These are phyloP conservation scores for Pythium insidiosum DNA, from an alignment of 352 stramenopile genomes.

Conservation along the genomic window DNA sequence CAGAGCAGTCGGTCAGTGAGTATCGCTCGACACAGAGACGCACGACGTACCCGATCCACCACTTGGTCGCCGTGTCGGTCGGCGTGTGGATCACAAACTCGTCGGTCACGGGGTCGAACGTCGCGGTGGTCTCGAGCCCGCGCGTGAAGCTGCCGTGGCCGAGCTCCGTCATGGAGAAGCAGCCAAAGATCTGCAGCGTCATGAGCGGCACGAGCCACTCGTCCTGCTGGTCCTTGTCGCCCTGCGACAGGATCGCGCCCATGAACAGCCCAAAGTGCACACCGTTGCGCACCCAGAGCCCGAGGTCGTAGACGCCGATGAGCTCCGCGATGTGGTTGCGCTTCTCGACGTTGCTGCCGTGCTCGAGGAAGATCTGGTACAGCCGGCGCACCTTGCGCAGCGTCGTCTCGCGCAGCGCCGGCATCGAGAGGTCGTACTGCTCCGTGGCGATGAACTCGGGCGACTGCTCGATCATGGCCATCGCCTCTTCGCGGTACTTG, in stretches of 20 bases:
- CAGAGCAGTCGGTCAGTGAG: too few species aligned
- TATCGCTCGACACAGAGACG: too few species aligned
- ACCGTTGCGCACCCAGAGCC: conserved; percentile 61
- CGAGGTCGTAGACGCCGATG: conserved; percentile 57
- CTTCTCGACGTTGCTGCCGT: conserved; percentile 39
- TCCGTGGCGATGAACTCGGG: conserved; percentile 33
- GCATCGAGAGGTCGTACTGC: conserved; percentile 44
- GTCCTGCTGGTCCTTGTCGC: conserved; percentile 72
- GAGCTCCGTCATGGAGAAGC: conserved; percentile 90
- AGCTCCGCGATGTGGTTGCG: conserved; percentile 56
- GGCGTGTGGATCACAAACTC: conserved; percentile 95
- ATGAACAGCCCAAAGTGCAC: conserved; percentile 84
- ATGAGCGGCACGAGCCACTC: conserved; percentile 68
- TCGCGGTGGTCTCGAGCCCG: conserved; percentile 93
- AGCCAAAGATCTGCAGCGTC: conserved; percentile 78
- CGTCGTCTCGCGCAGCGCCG: conserved; percentile 36
- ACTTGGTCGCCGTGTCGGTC: conserved; percentile 93
- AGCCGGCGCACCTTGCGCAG: conserved; percentile 43
- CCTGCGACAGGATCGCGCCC: conserved; percentile 62
- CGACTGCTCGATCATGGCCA: conserved; percentile 36
- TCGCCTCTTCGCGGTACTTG: conserved; percentile 35
- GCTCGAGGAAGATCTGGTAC: conserved; percentile 54
- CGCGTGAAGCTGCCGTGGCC: conserved; percentile 84
- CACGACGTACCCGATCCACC: too few species aligned
- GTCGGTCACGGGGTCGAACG: conserved; percentile 81